Conservation (phyloP, 2,329 filamentous ascomycete species). For the Venturia effusa region DNA sequence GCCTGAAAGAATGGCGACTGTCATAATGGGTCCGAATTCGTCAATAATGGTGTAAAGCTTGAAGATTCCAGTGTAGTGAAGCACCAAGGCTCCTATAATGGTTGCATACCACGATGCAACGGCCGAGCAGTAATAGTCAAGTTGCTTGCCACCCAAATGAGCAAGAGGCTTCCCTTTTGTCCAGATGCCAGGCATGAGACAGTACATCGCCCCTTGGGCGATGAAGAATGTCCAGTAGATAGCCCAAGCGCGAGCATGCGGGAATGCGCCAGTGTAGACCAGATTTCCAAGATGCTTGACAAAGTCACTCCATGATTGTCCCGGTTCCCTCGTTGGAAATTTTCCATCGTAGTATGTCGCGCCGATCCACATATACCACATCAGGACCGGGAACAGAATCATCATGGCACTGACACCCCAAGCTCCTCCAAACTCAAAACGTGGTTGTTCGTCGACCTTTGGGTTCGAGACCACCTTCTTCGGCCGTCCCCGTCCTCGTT, state of each 20-base stretch:
- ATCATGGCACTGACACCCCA: conserved; percentile 75
- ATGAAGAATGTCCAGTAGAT: conserved; percentile 95
- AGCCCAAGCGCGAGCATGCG: conserved; percentile 68
- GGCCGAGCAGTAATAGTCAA: conserved; percentile 90
- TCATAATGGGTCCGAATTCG: conserved; percentile 87
- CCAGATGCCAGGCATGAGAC: conserved; percentile 76
- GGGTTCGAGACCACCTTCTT: conserved; percentile 16
- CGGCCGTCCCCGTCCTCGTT: conserved; percentile 9
- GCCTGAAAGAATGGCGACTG: conserved; percentile 83
- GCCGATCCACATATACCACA: conserved; percentile 99
- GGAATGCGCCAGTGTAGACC: conserved; percentile 76
- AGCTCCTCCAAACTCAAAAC: conserved; percentile 79
- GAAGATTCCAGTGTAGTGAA: conserved; percentile 80
- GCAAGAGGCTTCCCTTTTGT: conserved; percentile 79
- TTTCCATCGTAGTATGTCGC: conserved; percentile 85
- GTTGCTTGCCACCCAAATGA: conserved; percentile 71
- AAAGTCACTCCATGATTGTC: conserved; percentile 62
- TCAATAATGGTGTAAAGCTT: conserved; percentile 86
- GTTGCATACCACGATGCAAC: conserved; percentile 81
- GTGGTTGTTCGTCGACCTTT: conserved; percentile 35
- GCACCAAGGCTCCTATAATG: conserved; percentile 54
- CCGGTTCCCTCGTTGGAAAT: conserved; percentile 55
- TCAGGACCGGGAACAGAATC: conserved; percentile 82
- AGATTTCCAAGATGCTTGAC: conserved; percentile 57
- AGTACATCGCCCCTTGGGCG: conserved; percentile 73